Evolutionary conservation across 768 basidiomycete species (phyloP).

Genomic region (Coprinellus micaceus): DNA sequence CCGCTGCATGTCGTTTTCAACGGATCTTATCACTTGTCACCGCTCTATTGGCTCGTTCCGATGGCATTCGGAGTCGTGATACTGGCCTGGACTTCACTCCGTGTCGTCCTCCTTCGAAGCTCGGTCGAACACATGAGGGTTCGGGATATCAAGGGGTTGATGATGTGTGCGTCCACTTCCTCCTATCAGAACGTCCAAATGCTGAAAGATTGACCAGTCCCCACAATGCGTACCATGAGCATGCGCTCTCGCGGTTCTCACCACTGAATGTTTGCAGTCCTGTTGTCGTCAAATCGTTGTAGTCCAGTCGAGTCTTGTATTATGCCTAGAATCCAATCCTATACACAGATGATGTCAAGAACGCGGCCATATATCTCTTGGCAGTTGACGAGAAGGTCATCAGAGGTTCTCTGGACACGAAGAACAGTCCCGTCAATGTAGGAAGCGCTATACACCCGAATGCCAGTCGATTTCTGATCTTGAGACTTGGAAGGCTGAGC

Average conservation of each 20-base stretch:
- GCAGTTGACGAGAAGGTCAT: conserved; percentile 50
- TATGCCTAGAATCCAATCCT: conserved; percentile 10
- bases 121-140: conserved; percentile 52
- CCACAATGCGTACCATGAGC: conserved; percentile 63
- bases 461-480: conserved; percentile 23
- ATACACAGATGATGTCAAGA: conserved; percentile 44
- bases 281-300: neutral
- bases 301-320: neutral
- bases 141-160: conserved; percentile 62
- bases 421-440: conserved; percentile 52
- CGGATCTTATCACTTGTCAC: conserved; percentile 52
- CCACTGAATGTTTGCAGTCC: conserved; percentile 10
- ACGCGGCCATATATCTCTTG: conserved; percentile 50
- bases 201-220: conserved; percentile 36
- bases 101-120: conserved; percentile 55
- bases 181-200: conserved; percentile 6
- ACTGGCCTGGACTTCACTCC: conserved; percentile 54
- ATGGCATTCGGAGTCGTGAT: conserved; percentile 54
- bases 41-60: conserved; percentile 68
- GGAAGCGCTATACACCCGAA: conserved; percentile 42
- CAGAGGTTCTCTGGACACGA: conserved; percentile 54
- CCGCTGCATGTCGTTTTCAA: conserved; percentile 69
- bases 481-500: conserved; percentile 12
- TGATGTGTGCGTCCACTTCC: conserved; percentile 57
- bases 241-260: conserved; percentile 42